Evolutionary conservation across 2,329 filamentous ascomycete genomes (phyloP), one percentile per base, ranked within the genome.

Genomic region (Neurospora sp.): DNA sequence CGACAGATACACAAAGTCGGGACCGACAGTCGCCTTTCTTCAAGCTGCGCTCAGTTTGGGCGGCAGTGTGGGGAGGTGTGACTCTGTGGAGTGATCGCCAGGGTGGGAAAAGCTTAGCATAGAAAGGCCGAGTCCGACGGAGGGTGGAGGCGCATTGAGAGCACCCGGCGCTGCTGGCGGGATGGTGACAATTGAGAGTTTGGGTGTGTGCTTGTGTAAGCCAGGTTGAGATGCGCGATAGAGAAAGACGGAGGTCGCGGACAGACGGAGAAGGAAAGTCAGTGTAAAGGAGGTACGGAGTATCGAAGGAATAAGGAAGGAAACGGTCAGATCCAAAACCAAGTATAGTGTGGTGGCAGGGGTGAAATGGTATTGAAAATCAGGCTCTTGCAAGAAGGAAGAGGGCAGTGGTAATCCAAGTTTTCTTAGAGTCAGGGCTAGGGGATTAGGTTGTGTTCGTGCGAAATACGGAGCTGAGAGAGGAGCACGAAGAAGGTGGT

Each of bases 101-200:
- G 72, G 73, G 70, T 66, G 70, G 67, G 68, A 70, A 67, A 70
- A 72, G 71, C 70, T 71, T 73, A 70, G 70, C 73, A 73, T 71
- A 67, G 40, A 68, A 38, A 69, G 69, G 66, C 66, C 36, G 67
- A 62, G 68, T 43, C 17, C 66, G 68, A 72, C 28, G 66, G 68
- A 67, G 66, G 62, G 66, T 67, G 66, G 66, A 67, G 66, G 66
- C n/a, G 10, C 66, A 19, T 38, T 38, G 52, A 62, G 52, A 62
- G 19, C 42, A n/a, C n/a, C 42, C n/a, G 42, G 42, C 42, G 42
- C 42, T 46, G 42, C n/a, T 46, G 42, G 42, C 42, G 42, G 42
- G 42, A 46, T 46, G 42, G 42, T 46, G n/a, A 46, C 42, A 46
- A n/a, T 46, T 46, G n/a, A 46, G 9, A 23, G 42, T 23, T 46